Conservation (phyloP, 257 asterid genomes). For the Capsicum chinense region DNA sequence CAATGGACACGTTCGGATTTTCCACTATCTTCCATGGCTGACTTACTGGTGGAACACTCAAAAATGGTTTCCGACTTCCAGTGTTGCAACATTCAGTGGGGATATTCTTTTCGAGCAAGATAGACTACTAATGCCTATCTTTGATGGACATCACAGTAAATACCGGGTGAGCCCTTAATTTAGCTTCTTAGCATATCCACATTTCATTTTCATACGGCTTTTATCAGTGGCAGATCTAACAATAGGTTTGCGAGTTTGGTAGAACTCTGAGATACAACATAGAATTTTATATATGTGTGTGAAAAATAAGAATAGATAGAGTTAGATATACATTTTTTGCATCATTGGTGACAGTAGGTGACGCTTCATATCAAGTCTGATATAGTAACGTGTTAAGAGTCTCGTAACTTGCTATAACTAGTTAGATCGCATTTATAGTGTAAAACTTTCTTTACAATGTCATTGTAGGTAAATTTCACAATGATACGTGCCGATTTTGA, state of each 20-base stretch:
- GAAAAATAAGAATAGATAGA: background rate
- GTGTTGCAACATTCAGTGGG: constrained; percentile 44
- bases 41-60: constrained; percentile 96
- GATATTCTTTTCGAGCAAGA: constrained; percentile 56
- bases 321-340: background rate
- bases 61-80: constrained; percentile 56
- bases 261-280: background rate
- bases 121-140: constrained; percentile 48
- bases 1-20: constrained; percentile 81
- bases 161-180: constrained; percentile 30
- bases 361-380: background rate
- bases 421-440: background rate
- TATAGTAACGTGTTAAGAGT: background rate
- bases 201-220: background rate
- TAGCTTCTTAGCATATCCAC: constrained; percentile 8
- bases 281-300: background rate
- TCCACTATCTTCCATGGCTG: constrained; percentile 82
- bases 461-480: background rate
- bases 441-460: background rate
- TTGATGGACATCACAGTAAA: background rate
- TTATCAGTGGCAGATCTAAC: background rate
- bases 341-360: too few relatives aligned
- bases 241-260: background rate
- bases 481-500: background rate
- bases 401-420: background rate